Conservation (phyloP, 2,329 filamentous ascomycete genomes). For the Talaromyces rugulosus region DNA sequence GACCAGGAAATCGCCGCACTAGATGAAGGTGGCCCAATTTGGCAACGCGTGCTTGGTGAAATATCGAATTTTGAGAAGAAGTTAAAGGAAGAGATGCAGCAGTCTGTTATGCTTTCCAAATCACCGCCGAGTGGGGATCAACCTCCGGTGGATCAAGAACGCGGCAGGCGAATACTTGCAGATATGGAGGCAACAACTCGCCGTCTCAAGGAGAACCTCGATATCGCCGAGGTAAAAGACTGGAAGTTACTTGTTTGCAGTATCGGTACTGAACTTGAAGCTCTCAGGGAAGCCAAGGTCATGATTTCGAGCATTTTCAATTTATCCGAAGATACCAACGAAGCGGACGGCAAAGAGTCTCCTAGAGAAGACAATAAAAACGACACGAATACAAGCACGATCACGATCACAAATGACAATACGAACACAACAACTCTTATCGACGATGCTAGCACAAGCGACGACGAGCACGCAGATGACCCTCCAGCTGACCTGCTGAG, state of each 20-base stretch:
- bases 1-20: slow-evolving; percentile 54
- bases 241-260: slow-evolving; percentile 62
- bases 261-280: slow-evolving; percentile 60
- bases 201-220: slow-evolving; percentile 47
- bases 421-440: neutral
- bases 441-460: slow-evolving; percentile 2
- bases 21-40: slow-evolving; percentile 55
- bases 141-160: slow-evolving; percentile 19
- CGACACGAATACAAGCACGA: neutral
- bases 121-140: slow-evolving; percentile 16
- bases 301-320: slow-evolving; percentile 34
- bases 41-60: slow-evolving; percentile 52
- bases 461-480: slow-evolving; percentile 28
- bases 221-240: slow-evolving; percentile 48
- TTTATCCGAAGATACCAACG: slow-evolving; percentile 17
- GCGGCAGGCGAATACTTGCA: slow-evolving; percentile 31
- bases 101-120: slow-evolving; percentile 20
- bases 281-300: slow-evolving; percentile 39
- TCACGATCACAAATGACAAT: neutral
- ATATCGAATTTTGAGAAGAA: slow-evolving; percentile 49
- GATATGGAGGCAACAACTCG: slow-evolving; percentile 46
- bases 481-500: slow-evolving; percentile 34
- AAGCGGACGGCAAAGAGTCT: neutral
- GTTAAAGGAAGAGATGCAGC: slow-evolving; percentile 29
- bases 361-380: neutral